Conservation (phyloP, 2,329 filamentous ascomycete species). For the Phyllosticta paracitricarpa region DNA sequence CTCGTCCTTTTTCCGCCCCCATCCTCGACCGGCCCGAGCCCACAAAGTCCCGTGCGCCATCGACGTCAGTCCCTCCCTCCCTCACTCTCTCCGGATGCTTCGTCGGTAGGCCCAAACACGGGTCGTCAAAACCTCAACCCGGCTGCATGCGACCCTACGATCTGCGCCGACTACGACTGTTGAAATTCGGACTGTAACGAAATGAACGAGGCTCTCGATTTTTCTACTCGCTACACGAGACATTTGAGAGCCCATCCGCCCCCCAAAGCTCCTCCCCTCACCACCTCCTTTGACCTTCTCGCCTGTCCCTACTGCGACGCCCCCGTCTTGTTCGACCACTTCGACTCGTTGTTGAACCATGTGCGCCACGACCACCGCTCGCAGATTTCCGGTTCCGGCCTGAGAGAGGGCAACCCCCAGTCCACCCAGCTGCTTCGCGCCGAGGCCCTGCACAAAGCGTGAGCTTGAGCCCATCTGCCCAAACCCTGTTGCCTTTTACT, state of each 20-base stretch:
- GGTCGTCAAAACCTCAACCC: neutral
- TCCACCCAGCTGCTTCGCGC: slow-evolving; percentile 18
- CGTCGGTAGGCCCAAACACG: slow-evolving; percentile 13
- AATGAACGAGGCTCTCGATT: slow-evolving; percentile 7
- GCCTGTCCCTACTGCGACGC: slow-evolving; percentile 23
- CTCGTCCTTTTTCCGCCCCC: neutral
- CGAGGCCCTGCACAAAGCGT: slow-evolving; percentile 17
- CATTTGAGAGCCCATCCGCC: neutral
- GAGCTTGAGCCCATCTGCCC: slow-evolving; percentile 13
- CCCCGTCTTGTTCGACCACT: slow-evolving; percentile 19
- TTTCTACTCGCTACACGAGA: neutral
- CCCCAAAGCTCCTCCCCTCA: neutral
- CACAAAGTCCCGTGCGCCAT: neutral
- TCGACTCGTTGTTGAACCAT: slow-evolving; percentile 20
- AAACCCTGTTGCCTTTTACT: neutral
- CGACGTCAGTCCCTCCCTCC: neutral
- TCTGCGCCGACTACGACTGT: slow-evolving; percentile 1
- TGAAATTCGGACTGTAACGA: slow-evolving; percentile 1
- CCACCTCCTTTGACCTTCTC: neutral
- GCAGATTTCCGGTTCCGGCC: slow-evolving; percentile 14
- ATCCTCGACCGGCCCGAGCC: neutral
- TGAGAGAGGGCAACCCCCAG: slow-evolving; percentile 11
- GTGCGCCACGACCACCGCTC: slow-evolving; percentile 19
- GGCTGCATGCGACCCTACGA: slow-evolving; percentile 2
- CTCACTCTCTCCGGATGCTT: neutral